Evolutionary conservation across 2,329 filamentous ascomycete genomes (phyloP).

Genomic region (Pseudocercospora musae): DNA sequence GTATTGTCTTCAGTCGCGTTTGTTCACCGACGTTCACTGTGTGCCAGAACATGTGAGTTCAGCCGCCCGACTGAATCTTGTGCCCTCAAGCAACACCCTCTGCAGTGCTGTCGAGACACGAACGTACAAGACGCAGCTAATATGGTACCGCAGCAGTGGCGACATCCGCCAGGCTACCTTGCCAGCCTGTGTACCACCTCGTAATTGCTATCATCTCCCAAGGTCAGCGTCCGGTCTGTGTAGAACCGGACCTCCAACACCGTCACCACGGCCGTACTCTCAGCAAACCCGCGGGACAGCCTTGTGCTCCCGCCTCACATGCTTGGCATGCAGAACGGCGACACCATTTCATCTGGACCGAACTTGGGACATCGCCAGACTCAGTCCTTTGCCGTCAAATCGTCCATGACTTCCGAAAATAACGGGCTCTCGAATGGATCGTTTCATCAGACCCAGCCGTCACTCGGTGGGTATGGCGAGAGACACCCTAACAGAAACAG

Average conservation of each 20-base stretch:
- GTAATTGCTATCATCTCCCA: constrained; percentile 13
- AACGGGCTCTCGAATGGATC: constrained; percentile 91
- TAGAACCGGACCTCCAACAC: constrained; percentile 23
- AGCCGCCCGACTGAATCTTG: background rate
- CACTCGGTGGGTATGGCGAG: constrained; percentile 75
- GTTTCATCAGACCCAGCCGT: constrained; percentile 75
- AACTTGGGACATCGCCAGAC: constrained; percentile 51
- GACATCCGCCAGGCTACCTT: constrained; percentile 15
- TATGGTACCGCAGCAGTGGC: constrained; percentile 10
- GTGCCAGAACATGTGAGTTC: constrained; percentile 16
- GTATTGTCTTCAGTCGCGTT: constrained; percentile 10
- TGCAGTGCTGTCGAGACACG: background rate
- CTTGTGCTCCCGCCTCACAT: constrained; percentile 79
- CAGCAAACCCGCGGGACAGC: constrained; percentile 74
- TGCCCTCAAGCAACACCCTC: background rate
- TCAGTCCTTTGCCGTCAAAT: constrained; percentile 69
- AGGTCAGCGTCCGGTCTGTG: constrained; percentile 20
- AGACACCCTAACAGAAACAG: constrained; percentile 72
- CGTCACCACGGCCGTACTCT: constrained; percentile 77
- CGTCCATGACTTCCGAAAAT: constrained; percentile 67
- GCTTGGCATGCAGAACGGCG: constrained; percentile 88
- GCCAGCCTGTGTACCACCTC: constrained; percentile 12
- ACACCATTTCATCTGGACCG: constrained; percentile 59
- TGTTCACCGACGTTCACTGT: constrained; percentile 7
- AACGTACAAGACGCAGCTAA: constrained; percentile 6